These are phyloP conservation scores for Ilyonectria sp. DNA, from an alignment of 2,329 filamentous ascomycete genomes.

Conservation along the genomic window DNA sequence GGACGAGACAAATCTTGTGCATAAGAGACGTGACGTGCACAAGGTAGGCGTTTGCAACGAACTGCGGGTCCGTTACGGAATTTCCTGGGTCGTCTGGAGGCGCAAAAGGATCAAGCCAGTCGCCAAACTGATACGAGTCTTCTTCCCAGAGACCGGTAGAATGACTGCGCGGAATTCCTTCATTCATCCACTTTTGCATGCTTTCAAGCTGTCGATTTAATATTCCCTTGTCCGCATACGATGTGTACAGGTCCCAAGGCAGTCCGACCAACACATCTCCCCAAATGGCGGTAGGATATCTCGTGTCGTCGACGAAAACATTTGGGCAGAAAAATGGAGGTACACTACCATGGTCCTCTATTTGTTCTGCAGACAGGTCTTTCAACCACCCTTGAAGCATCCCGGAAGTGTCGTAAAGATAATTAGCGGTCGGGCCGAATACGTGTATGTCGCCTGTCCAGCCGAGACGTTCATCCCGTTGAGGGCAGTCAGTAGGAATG, in stretches of 20 bases:
- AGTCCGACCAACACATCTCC: not conserved
- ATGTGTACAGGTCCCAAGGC: not conserved
- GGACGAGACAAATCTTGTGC: constrained; percentile 49
- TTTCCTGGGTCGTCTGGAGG: constrained; percentile 55
- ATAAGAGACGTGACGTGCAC: constrained; percentile 58
- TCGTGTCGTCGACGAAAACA: not conserved
- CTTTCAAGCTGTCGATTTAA: constrained; percentile 52
- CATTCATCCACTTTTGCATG: constrained; percentile 56
- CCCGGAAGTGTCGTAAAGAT: constrained; percentile 66
- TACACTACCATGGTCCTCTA: not conserved
- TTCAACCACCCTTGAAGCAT: constrained; percentile 58
- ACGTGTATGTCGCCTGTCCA: constrained; percentile 66
- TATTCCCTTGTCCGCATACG: not conserved
- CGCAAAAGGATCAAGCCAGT: constrained; percentile 63
- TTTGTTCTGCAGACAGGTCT: constrained; percentile 20
- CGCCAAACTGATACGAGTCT: constrained; percentile 54
- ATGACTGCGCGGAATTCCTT: not conserved
- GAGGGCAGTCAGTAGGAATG: constrained; percentile 70
- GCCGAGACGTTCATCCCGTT: constrained; percentile 67
- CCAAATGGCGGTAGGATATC: not conserved
- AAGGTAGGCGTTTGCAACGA: constrained; percentile 62
- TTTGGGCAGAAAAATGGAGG: constrained; percentile 8
- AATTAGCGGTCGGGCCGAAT: constrained; percentile 65
- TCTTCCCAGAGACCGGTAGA: not conserved
- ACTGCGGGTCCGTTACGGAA: constrained; percentile 54